Evolutionary conservation across 257 asterid species (phyloP).

Genomic region (Nemophila menziesii): DNA sequence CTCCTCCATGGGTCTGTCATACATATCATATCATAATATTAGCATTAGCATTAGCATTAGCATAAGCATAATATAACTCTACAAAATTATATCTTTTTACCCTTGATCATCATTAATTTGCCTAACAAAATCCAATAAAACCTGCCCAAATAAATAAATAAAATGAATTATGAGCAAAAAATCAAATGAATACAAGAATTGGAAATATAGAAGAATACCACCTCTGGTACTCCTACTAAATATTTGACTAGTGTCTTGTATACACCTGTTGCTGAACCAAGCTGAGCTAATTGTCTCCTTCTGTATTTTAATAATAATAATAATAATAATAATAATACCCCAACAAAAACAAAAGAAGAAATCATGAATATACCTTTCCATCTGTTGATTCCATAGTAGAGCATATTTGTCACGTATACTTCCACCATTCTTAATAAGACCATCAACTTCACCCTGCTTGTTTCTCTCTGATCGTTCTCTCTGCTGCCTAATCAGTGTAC

Average conservation of each 20-base stretch:
- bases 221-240: conserved; percentile 98
- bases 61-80: neutral
- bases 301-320: conserved; percentile 34
- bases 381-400: conserved; percentile 87
- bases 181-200: neutral
- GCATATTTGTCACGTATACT: conserved; percentile 76
- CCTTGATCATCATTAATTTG: conserved; percentile 96
- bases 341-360: neutral
- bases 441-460: conserved; percentile 79
- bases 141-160: conserved; percentile 38
- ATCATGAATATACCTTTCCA: conserved; percentile 51
- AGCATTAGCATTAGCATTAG: too few species aligned
- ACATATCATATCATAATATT: too few species aligned
- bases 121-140: conserved; percentile 81
- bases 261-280: conserved; percentile 98
- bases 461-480: conserved; percentile 97
- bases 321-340: neutral
- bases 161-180: neutral
- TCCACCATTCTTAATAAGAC: conserved; percentile 71
- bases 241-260: conserved; percentile 89
- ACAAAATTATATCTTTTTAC: conserved; percentile 30
- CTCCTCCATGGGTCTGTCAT: conserved; percentile 97
- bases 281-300: conserved; percentile 86
- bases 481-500: conserved; percentile 86
- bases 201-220: conserved; percentile 8